Evolutionary conservation across 257 asterid species (phyloP).

Genomic region (Haberlea rhodopensis): DNA sequence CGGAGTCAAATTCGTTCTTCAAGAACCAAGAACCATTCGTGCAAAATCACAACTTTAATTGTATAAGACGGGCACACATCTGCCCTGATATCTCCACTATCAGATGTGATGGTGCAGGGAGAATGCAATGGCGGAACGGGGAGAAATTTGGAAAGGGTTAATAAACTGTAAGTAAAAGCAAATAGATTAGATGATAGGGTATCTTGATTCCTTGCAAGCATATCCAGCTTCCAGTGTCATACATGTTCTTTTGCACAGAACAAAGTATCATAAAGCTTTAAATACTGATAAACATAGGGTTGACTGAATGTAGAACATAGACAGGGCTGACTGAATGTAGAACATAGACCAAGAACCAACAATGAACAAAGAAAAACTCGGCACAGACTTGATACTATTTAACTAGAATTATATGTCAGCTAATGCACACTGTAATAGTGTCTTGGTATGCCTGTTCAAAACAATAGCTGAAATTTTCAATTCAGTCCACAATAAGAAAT

Average conservation of each 20-base stretch:
- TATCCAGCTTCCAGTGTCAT: neutral
- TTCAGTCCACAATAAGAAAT: slow-evolving; percentile 12
- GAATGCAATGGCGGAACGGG: neutral
- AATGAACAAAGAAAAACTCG: neutral
- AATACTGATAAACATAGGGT: neutral
- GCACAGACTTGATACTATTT: slow-evolving; percentile 9
- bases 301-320: slow-evolving; percentile 8
- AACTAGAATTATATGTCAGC: neutral
- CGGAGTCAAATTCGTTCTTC: neutral
- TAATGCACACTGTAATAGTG: slow-evolving; percentile 11
- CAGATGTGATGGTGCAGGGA: neutral
- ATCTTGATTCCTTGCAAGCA: neutral
- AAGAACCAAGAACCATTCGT: too few relatives aligned
- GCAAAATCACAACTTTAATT: neutral
- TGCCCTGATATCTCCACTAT: neutral
- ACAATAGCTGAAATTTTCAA: slow-evolving; percentile 9
- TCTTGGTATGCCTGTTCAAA: slow-evolving; percentile 10
- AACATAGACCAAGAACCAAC: slow-evolving; percentile 18
- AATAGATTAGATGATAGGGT: neutral
- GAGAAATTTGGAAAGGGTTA: neutral
- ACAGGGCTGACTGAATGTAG: slow-evolving; percentile 10
- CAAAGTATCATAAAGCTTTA: slow-evolving; percentile 1
- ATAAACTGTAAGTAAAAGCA: neutral
- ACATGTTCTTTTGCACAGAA: too few relatives aligned
- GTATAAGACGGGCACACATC: neutral